Percentiles rank a stretch among this genome's conserved stretches.
These are phyloP conservation scores for Babesia bigemina DNA, from an alignment of 169 alveolate species.

Conservation along the genomic window DNA sequence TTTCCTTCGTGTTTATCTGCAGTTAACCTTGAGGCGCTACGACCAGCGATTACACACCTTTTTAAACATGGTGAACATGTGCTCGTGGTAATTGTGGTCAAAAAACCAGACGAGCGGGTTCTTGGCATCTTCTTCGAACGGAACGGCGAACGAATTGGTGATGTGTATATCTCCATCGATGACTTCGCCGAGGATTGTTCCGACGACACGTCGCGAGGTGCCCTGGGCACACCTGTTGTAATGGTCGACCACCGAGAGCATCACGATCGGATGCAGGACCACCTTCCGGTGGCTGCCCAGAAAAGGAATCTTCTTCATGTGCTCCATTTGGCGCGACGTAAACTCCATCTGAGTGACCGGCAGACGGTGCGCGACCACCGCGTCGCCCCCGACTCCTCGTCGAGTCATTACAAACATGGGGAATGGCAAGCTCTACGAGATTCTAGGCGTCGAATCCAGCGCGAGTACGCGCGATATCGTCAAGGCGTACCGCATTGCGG, in stretches of 20 bases:
- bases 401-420: slow-evolving; percentile 9
- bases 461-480: slow-evolving; percentile 85
- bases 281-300: slow-evolving; percentile 71
- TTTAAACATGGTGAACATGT: slow-evolving; percentile 95
- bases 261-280: slow-evolving; percentile 95
- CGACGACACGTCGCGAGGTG: slow-evolving; percentile 96
- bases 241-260: slow-evolving; percentile 98
- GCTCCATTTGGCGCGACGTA: slow-evolving; percentile 47
- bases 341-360: not conserved
- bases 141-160: slow-evolving; percentile 97
- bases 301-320: slow-evolving; percentile 52
- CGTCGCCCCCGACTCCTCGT: slow-evolving; percentile 1
- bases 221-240: slow-evolving; percentile 96
- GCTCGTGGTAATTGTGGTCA: slow-evolving; percentile 97
- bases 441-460: slow-evolving; percentile 74
- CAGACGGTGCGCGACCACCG: not conserved
- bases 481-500: slow-evolving; percentile 89
- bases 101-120: slow-evolving; percentile 97
- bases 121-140: slow-evolving; percentile 98
- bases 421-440: slow-evolving; percentile 70
- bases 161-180: slow-evolving; percentile 88
- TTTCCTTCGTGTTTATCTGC: slow-evolving; percentile 89
- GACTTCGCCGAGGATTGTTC: slow-evolving; percentile 96
- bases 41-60: slow-evolving; percentile 72
- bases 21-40: not conserved